A percentile compares a stretch with the other conserved stretches of the same genome.
Evolutionary conservation across 208 protist species (phyloP).

Genomic region (Trypanosoma cruzi): DNA sequence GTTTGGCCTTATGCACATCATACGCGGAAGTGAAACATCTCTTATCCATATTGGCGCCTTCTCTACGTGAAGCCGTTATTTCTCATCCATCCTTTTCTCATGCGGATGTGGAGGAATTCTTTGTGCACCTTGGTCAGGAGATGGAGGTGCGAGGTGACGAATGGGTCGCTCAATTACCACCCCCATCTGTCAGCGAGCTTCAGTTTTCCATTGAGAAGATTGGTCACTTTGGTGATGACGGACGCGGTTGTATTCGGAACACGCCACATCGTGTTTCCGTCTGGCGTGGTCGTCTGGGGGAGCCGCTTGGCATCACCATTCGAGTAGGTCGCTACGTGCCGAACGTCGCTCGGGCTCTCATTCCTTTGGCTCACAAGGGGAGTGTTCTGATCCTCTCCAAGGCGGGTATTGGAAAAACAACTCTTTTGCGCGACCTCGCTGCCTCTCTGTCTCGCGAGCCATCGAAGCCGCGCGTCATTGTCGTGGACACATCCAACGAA

Average conservation of each 20-base stretch:
- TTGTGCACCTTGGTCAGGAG: constrained; percentile 74
- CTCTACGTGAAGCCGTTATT: constrained; percentile 42
- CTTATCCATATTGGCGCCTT: constrained; percentile 55
- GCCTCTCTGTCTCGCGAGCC: constrained; percentile 59
- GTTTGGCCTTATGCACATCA: constrained; percentile 56
- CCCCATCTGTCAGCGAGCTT: constrained; percentile 55
- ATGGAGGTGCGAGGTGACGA: constrained; percentile 69
- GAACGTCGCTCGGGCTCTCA: constrained; percentile 57
- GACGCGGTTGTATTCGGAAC: constrained; percentile 65
- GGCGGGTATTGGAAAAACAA: constrained; percentile 95
- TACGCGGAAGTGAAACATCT: constrained; percentile 73
- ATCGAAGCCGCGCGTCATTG: constrained; percentile 59
- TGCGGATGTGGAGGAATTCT: constrained; percentile 73
- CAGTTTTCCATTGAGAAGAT: constrained; percentile 50
- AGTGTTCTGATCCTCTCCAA: constrained; percentile 91
- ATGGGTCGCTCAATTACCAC: constrained; percentile 59
- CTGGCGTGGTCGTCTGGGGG: constrained; percentile 70
- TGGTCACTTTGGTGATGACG: constrained; percentile 75
- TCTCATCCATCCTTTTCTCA: constrained; percentile 46
- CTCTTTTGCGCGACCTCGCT: constrained; percentile 89
- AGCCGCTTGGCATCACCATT: constrained; percentile 86
- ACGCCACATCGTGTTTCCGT: constrained; percentile 79
- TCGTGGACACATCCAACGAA: constrained; percentile 96
- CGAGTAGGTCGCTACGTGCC: constrained; percentile 84
- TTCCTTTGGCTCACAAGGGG: constrained; percentile 51